Percentiles rank a stretch among this genome's conserved stretches.
Conservation (phyloP, 768 basidiomycete genomes). For the Xerocomellus dryophilus region DNA sequence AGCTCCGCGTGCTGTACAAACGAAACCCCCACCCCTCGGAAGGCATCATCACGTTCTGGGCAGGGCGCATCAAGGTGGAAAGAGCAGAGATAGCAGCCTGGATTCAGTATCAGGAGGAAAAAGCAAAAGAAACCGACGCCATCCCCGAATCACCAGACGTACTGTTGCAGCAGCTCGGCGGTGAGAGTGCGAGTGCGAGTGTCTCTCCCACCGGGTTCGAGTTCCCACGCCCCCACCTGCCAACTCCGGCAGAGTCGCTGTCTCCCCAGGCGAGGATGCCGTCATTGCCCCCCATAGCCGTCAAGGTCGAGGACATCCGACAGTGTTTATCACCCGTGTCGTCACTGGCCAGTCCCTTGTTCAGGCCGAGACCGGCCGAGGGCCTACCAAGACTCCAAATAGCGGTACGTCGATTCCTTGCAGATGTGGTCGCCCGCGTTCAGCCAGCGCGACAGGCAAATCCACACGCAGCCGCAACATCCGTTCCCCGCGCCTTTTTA, state of each 20-base stretch:
- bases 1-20: constrained; percentile 19
- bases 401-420: constrained; percentile 12
- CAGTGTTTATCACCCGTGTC: neutral
- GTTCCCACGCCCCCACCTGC: constrained; percentile 24
- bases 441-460: neutral
- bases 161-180: neutral
- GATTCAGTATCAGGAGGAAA: constrained; percentile 31
- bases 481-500: neutral
- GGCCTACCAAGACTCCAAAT: neutral
- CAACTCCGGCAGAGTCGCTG: constrained; percentile 27
- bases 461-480: neutral
- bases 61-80: constrained; percentile 20
- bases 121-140: constrained; percentile 7
- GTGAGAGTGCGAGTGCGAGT: neutral
- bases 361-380: no score
- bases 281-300: constrained; percentile 31
- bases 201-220: constrained; percentile 15
- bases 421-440: neutral
- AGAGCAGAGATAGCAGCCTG: constrained; percentile 20
- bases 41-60: constrained; percentile 28
- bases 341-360: neutral
- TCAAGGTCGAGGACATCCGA: constrained; percentile 25
- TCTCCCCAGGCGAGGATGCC: constrained; percentile 12
- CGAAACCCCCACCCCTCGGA: constrained; percentile 17
- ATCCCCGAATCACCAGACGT: constrained; percentile 15